Evolutionary conservation across 768 basidiomycete species (phyloP), one percentile per base, ranked within the genome.

Genomic region (Leccinum boreale): DNA sequence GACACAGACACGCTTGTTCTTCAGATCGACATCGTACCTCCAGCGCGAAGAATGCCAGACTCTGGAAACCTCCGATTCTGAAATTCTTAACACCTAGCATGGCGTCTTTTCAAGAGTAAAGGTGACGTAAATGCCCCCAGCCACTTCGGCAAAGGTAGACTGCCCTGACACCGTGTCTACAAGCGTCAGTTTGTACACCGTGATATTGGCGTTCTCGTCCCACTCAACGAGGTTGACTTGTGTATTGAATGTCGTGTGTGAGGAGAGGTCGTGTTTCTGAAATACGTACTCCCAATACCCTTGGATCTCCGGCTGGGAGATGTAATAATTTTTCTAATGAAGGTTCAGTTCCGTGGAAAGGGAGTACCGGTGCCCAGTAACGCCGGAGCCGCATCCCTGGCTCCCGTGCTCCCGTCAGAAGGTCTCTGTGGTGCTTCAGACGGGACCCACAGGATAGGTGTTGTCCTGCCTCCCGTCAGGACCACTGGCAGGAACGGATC

Each of bases 11-110:
- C 75, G 72, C 68, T 80, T 1, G 84, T 85, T 79, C 57, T 71
- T 71, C 55, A 86, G 65, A 46, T 75, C 65, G 17, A 86, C 76
- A 62, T 81, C 81, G 50, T 83, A 81, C 47, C 76, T 70, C 84
- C 85, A 88, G 54, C 68, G 64, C 21, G 81, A 78, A 29, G 84
- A 82, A 67, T 86, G 86, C 73, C 80, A 86, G 17, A 75, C 50
- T 11, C 42, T 44, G 42, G 42, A 67, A 64, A 33, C 36, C 86
- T 12, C 42, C 19, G 19, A 44, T 19, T 47, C 74, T 69, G 65
- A 85, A 86, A 3, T 62, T 65, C 42, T 44, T 24, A 10, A 23
- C 23, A 24, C 53, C 44, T 17, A 28, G 24, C n/a, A 23, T n/a
- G 10, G n/a, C n/a, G 19, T 45, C 15, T n/a, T 24, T 51, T 36